Base-by-base conservation (phyloP, 2,329 filamentous ascomycete species). In the Colletotrichum truncatum region DNA sequence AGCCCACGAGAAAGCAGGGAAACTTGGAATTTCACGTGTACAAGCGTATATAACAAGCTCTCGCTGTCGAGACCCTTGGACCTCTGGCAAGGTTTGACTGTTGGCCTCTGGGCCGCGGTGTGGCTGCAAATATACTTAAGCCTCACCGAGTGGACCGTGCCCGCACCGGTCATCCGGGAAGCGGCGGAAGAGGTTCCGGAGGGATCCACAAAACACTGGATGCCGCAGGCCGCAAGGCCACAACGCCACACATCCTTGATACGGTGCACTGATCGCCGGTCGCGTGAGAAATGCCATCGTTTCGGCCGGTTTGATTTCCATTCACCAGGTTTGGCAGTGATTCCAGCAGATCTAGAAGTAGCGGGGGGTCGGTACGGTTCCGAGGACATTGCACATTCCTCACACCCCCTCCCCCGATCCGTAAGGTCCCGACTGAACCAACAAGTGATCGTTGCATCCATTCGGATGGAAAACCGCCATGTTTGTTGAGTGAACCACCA, bases 221-320 rank as follows among this genome's bases (percentile, higher is more conserved):
- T 28, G 5, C 10, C 34, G 14, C 8, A 61, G 48, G 49, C 46
- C 56, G 48, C 18, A 55, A 65, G 32, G 57, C 62, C 32, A 45
- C 25, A 26, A 28, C 52, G 16, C 45, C 11, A 48, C 30, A 8
- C 23, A 32, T 25, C 18, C n/a, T 16, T 54, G 14, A 46, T 46
- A n/a, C 45, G 55, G 46, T 45, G 61, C 39, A 39, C 46, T 53
- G 49, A 62, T 65, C 57, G 46, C 46, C 55, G 38, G 61, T 23
- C 48, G 55, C 51, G 48, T 48, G 57, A 55, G 48, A 54, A 62
- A 38, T 62, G 56, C 45, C 30, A 61, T 48, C 51, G 61, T 64
- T 61, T 64, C 57, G 57, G 32, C 62, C 55, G 62, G 48, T 65
- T 65, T 49, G 62, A 64, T 64, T 54, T 48, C 43, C 32, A 61